Evolutionary conservation across 495 filamentous ascomycete genomes (phyloP).

Genomic region (Penicillium cataractarum): DNA sequence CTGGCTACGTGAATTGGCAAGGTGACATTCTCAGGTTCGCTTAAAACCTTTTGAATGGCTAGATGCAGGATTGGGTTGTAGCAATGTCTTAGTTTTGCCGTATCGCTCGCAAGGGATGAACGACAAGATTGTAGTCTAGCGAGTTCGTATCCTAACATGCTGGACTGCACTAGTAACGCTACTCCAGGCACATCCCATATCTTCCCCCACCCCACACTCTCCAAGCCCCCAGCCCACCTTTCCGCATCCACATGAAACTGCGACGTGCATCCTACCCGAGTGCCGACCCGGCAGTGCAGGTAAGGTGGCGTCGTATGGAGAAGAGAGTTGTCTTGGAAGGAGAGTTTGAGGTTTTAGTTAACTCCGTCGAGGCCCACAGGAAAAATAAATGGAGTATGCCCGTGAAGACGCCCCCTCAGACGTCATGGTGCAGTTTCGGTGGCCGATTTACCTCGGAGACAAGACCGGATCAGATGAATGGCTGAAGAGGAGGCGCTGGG

Average conservation of each 20-base stretch:
- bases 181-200: neutral
- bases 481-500: neutral
- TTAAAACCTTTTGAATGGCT: too few relatives aligned
- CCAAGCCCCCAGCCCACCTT: neutral
- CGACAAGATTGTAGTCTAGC: neutral
- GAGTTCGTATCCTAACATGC: too few relatives aligned
- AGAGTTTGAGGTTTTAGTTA: neutral
- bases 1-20: neutral
- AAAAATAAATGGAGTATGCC: neutral
- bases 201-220: slow-evolving; percentile 2
- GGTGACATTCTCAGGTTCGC: slow-evolving; percentile 2
- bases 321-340: neutral
- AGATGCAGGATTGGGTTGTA: neutral
- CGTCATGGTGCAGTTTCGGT: slow-evolving; percentile 10
- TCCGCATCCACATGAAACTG: slow-evolving; percentile 16
- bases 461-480: slow-evolving; percentile 14
- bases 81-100: neutral
- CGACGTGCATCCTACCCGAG: slow-evolving; percentile 29
- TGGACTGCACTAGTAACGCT: too few relatives aligned
- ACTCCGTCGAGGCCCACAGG: neutral
- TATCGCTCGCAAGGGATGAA: neutral
- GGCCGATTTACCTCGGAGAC: neutral
- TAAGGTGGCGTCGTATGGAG: neutral
- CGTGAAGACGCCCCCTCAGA: neutral
- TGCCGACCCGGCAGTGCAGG: slow-evolving; percentile 23